These are phyloP conservation scores for Sporothrix pseudoabietina DNA, from an alignment of 2,329 filamentous ascomycete species.

Conservation along the genomic window DNA sequence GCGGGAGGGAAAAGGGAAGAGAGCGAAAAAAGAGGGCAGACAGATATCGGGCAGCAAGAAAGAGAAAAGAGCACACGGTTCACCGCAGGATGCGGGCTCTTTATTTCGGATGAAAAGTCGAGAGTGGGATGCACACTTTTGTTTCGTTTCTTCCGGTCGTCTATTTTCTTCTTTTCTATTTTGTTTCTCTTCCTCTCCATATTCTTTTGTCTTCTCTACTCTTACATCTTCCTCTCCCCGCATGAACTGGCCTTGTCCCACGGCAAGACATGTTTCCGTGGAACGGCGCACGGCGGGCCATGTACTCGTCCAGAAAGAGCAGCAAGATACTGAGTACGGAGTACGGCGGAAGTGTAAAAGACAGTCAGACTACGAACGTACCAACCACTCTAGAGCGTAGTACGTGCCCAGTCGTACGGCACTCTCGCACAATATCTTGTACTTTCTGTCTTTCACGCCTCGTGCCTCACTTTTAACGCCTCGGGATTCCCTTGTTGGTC, in stretches of 20 bases:
- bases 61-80: neutral
- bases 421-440: constrained; percentile 8
- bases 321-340: neutral
- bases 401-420: neutral
- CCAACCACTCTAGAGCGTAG: neutral
- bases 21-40: neutral
- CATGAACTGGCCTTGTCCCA: neutral
- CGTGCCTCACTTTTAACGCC: constrained; percentile 3
- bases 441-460: neutral
- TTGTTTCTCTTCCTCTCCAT: neutral
- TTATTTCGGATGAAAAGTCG: constrained; percentile 13
- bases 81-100: constrained; percentile 5
- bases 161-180: neutral
- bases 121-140: neutral
- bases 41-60: neutral
- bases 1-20: neutral
- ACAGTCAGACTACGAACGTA: too few species aligned
- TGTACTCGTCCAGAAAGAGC: constrained; percentile 14
- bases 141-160: constrained; percentile 3
- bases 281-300: constrained; percentile 1
- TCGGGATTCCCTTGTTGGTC: neutral
- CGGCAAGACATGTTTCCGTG: constrained; percentile 16
- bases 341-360: too few species aligned
- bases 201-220: neutral
- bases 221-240: neutral